These are phyloP conservation scores for Solanum paucissectum DNA, from an alignment of 257 asterid genomes.

Conservation along the genomic window DNA sequence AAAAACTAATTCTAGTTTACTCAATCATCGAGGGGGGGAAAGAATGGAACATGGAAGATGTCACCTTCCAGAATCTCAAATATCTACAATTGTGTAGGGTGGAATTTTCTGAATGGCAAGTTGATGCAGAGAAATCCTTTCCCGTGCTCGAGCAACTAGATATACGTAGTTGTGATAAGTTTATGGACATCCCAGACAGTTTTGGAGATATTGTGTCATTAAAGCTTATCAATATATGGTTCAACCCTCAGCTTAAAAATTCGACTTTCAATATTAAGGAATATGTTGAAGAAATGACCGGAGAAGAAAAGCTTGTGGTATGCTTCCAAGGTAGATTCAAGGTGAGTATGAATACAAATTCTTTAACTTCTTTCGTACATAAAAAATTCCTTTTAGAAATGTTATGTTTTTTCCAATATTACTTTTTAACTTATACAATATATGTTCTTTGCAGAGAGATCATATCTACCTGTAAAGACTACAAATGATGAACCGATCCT, in stretches of 20 bases:
- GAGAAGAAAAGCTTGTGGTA: neutral
- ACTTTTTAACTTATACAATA: no score
- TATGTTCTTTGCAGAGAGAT: no score
- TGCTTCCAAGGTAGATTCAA: no score
- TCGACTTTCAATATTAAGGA: neutral
- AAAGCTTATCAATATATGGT: accelerated
- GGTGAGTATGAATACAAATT: no score
- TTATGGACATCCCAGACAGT: neutral
- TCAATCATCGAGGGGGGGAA: neutral
- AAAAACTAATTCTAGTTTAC: neutral
- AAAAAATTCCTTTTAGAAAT: no score
- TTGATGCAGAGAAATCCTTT: neutral
- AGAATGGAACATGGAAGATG: neutral
- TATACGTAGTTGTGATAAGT: accelerated
- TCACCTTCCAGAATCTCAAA: neutral
- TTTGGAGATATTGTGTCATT: neutral
- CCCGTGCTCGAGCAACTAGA: no score
- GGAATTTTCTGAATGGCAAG: neutral
- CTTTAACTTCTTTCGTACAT: no score
- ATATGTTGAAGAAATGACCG: neutral
- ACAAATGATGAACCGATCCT: no score
- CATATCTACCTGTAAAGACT: no score
- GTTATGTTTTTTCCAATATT: no score
- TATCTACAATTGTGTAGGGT: neutral
- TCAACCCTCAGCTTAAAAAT: neutral